Base-by-base conservation (phyloP, 257 asterid species). In the Prunella vulgaris region DNA sequence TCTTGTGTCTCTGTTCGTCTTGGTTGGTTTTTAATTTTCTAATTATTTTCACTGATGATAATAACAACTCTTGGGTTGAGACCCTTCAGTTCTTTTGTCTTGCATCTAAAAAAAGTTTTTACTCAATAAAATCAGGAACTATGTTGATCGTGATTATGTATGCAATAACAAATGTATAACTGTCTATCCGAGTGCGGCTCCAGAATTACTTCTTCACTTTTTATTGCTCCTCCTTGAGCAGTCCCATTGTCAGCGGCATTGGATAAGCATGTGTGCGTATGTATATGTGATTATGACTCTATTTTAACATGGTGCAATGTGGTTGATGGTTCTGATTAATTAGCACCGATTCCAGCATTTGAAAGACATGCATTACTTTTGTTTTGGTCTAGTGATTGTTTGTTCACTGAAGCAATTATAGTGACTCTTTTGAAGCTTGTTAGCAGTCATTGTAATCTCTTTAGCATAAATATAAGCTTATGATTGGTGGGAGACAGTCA, bases 381-480 rank as follows among this genome's bases (percentile, higher is more conserved):
- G 49, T 66, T 10, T 24, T 6, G 7, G 46, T 17, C 18, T 17
- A 13, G 69, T 64, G n/a, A 54, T 62, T 52, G 60, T 35, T 64
- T 64, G 70, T 62, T 60, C 48, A 71, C 59, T 53, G 18, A n/a
- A 56, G 49, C 13, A 15, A 13, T 59, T 24, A 7, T 59, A 49
- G 51, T n/a, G 12, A 62, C 48, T 6, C 15, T 46, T 33, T 35
- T 44, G 18, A 57, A 63, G 78, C 54, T 22, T 73, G 24, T 37
- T 14, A 6, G 58, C n/a, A n/a, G n/a, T n/a, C n/a, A n/a, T n/a
- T 3, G 57, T n/a, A n/a, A 25, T 49, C 63, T 49, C 48, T 5
- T 18, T 68, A 6, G 35, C 18, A 21, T 18, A 32, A 13, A 12
- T 27, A 18, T 37, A 14, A 14, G 42, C 54, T 20, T 22, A 37